phyloP scores from a whole-genome alignment of 1,284 basidiomycete species.

The Termitomyces sp. region DNA sequence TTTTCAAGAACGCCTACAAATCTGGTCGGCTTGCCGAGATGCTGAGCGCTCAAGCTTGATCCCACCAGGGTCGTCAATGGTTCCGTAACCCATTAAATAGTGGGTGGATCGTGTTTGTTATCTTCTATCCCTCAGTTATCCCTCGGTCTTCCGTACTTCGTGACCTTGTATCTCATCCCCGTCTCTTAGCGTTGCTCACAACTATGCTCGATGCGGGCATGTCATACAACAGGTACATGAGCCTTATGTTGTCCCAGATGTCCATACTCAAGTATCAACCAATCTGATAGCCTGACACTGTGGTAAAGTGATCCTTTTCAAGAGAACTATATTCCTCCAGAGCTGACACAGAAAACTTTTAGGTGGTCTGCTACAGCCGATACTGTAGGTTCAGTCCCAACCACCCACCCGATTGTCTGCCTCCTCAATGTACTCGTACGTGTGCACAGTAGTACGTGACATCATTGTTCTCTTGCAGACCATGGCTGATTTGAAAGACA shows the following conservation, averaged over 20 bases:
- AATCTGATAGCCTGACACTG: background rate
- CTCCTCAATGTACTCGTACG: conserved; percentile 46
- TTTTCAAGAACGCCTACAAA: too few relatives aligned
- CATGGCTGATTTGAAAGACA: background rate
- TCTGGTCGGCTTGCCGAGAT: too few relatives aligned
- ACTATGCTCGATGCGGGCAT: background rate
- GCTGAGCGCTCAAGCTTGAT: too few relatives aligned
- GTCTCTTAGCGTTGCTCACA: background rate
- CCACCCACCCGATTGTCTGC: conserved; percentile 46
- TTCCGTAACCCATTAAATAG: too few relatives aligned
- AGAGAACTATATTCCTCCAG: background rate
- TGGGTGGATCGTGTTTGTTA: too few relatives aligned
- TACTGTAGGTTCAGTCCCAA: conserved; percentile 60
- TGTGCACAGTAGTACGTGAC: conserved; percentile 68
- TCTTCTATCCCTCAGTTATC: too few relatives aligned
- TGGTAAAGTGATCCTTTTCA: background rate
- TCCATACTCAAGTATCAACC: background rate
- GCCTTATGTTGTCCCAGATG: background rate
- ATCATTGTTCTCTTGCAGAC: background rate
- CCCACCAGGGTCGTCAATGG: too few relatives aligned
- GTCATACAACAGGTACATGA: background rate
- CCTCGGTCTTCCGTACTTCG: background rate
- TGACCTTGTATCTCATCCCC: background rate
- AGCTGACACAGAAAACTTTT: background rate
- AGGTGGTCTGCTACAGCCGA: conserved; percentile 56